Base-by-base conservation (phyloP, 441 rosid species). In the Brassica balearica region DNA sequence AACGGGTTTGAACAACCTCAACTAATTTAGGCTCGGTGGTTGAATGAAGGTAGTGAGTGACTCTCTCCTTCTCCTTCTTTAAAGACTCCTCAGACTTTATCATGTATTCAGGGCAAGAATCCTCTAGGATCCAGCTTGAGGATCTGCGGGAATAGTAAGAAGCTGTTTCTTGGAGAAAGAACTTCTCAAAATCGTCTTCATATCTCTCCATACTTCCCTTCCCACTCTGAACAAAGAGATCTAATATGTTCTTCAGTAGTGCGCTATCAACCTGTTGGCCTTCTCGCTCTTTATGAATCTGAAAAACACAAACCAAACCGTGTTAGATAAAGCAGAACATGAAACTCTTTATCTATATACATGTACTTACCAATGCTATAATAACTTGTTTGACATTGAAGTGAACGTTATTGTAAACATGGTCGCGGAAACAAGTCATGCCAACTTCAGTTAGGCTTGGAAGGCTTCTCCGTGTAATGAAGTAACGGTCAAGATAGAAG, bases 31-130 rank as follows among this genome's bases (percentile, higher is more conserved):
- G 76, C 83, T 94, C 97, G 46, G 46, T 38, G 46, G 11, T 9
- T 38, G 46, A 38, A 38, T 38, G 46, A 38, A 38, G 46, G 46
- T 38, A 38, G 85, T 91, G 89, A 67, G 89, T 78, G 72, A 91
- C 94, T 80, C 97, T 38, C 46, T 38, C 46, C 46, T 38, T 38
- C 46, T 38, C 46, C 46, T 38, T 38, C 46, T 38, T 38, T 9
- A 38, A 38, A 38, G 46, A 9, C 11, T 38, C 46, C 46, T 38
- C 46, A 38, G 3, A 38, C 46, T 88, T 10, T 92, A 88, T 53
- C 94, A 88, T 85, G 85, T 92, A 94, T n/a, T 85, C 88, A 17
- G 91, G 93, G 77, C 93, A 94, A 46, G 96, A 88, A 80, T 92
- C 90, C 65, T 89, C 90, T 29, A 69, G 68, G 75, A 92, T 90